These are phyloP conservation scores for Fusarium euwallaceae DNA, from an alignment of 2,329 filamentous ascomycete species.

Conservation along the genomic window DNA sequence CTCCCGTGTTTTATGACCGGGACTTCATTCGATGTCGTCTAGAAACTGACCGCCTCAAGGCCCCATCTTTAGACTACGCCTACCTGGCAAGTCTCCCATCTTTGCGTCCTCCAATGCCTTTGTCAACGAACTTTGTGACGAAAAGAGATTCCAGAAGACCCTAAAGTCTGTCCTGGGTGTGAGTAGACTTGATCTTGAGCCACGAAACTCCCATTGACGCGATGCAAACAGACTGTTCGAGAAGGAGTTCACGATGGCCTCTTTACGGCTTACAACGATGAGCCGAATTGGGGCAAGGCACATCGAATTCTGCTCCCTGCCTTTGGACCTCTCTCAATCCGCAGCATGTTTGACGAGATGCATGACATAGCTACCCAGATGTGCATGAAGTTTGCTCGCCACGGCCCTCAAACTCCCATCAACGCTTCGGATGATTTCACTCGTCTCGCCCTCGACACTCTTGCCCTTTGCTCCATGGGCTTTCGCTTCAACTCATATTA, in stretches of 20 bases:
- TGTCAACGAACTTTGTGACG: slow-evolving; percentile 74
- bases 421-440: slow-evolving; percentile 76
- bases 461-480: slow-evolving; percentile 79
- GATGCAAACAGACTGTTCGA: slow-evolving; percentile 62
- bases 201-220: slow-evolving; percentile 3
- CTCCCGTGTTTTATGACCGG: not conserved
- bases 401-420: slow-evolving; percentile 70
- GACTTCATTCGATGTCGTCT: too few relatives aligned
- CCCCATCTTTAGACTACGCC: slow-evolving; percentile 39
- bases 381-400: slow-evolving; percentile 76
- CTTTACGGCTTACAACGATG: slow-evolving; percentile 69
- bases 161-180: slow-evolving; percentile 62
- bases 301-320: slow-evolving; percentile 75
- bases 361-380: slow-evolving; percentile 76
- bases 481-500: slow-evolving; percentile 84
- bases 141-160: slow-evolving; percentile 74
- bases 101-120: slow-evolving; percentile 67
- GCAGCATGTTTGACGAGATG: slow-evolving; percentile 78
- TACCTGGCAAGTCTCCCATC: slow-evolving; percentile 46
- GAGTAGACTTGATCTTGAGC: slow-evolving; percentile 22
- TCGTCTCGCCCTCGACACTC: slow-evolving; percentile 78
- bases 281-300: slow-evolving; percentile 76
- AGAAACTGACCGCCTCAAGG: slow-evolving; percentile 19
- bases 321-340: slow-evolving; percentile 77
- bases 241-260: slow-evolving; percentile 74